These are phyloP conservation scores for Sporothrix pseudoabietina DNA, from an alignment of 2,329 filamentous ascomycete species.

Conservation along the genomic window DNA sequence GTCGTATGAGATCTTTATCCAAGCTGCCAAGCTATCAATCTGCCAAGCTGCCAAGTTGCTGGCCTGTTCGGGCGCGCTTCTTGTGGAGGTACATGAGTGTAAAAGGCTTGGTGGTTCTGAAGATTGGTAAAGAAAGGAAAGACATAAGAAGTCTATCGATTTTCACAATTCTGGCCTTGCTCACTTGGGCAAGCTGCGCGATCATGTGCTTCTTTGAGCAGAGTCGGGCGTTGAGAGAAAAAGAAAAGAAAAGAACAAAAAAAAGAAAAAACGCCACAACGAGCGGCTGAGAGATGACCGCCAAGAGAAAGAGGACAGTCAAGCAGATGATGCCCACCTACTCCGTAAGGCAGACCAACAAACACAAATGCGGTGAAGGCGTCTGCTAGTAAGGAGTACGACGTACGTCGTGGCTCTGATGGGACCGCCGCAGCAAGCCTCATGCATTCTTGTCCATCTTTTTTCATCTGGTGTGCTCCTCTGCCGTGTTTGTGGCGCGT, in stretches of 20 bases:
- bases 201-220: background rate
- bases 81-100: too few species aligned
- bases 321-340: background rate
- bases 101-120: too few species aligned
- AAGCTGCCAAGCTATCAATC: too few species aligned
- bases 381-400: background rate
- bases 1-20: too few species aligned
- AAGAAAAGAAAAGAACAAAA: too few species aligned
- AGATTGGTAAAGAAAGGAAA: background rate
- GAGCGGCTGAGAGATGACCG: background rate
- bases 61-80: too few species aligned
- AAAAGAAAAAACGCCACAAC: background rate
- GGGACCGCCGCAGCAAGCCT: background rate
- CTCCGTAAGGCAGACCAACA: background rate
- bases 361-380: background rate
- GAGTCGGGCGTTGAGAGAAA: background rate
- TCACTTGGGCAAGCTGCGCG: conserved; percentile 3
- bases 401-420: background rate
- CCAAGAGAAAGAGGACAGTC: background rate
- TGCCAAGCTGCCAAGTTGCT: too few species aligned
- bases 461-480: background rate
- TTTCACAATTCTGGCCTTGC: background rate
- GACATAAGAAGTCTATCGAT: background rate
- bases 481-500: background rate
- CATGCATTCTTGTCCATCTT: background rate